phyloP scores from a whole-genome alignment of 1,139 yeast species.

The Lodderomyces parapsilosis region DNA sequence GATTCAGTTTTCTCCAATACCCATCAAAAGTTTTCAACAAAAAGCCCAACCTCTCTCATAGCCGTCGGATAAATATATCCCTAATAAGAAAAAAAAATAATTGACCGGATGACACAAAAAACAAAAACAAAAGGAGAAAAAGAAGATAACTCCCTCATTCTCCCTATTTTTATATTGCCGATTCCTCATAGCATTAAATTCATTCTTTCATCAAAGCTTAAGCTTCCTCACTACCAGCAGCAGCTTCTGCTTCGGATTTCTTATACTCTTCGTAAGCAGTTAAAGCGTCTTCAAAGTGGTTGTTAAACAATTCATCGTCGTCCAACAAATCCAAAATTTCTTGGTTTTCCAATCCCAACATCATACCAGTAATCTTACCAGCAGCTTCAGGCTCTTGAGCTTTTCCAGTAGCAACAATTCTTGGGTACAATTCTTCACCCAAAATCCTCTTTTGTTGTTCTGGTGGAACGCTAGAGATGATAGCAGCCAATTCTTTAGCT shows the following conservation, averaged over 20 bases:
- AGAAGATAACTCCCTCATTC: not conserved
- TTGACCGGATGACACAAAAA: not conserved
- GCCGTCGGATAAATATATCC: too few species aligned
- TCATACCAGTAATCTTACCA: conserved; percentile 99
- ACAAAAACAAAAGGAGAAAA: not conserved
- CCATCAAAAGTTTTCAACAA: not conserved
- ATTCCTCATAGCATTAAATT: not conserved
- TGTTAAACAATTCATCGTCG: conserved; percentile 86
- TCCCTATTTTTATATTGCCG: not conserved
- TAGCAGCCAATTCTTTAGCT: conserved; percentile 52
- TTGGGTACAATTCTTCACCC: conserved; percentile 97
- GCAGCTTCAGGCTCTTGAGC: conserved; percentile 91
- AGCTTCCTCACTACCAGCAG: conserved; percentile 18
- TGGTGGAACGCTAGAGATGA: conserved; percentile 63
- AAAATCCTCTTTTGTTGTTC: conserved; percentile 96
- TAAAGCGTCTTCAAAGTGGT: conserved; percentile 92
- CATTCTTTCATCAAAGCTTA: too few species aligned
- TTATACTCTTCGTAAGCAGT: conserved; percentile 89
- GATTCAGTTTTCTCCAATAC: not conserved
- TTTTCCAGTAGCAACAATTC: conserved; percentile 86
- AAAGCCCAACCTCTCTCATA: too few species aligned
- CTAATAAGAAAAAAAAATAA: too few species aligned
- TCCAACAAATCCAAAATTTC: conserved; percentile 88
- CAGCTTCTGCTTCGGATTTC: conserved; percentile 40
- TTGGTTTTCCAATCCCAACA: conserved; percentile 90